A percentile compares a stretch with the other conserved stretches of the same genome.
Evolutionary conservation across 345 rosid genomes (phyloP).

Genomic region (Eucalyptus curtisii): DNA sequence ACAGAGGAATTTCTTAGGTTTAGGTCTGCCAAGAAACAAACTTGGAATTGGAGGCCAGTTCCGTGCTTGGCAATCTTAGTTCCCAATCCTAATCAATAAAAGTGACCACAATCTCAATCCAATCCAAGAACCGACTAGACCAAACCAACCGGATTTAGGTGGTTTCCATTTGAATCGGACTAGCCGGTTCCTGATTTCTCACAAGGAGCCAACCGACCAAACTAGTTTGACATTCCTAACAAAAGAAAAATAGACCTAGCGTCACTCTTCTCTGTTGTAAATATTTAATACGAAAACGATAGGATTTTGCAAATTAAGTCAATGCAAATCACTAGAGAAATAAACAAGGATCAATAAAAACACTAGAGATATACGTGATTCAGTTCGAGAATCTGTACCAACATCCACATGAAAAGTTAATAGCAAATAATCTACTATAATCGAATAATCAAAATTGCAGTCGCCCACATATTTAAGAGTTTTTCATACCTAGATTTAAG

Average conservation of each 20-base stretch:
- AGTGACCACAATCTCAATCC: neutral
- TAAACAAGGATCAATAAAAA: rapidly evolving
- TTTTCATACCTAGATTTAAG: too few species aligned
- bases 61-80: neutral
- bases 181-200: rapidly evolving
- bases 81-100: neutral
- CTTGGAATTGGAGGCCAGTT: neutral
- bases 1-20: neutral
- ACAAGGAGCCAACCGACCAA: too few species aligned
- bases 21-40: neutral
- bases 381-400: rapidly evolving
- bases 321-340: too few species aligned
- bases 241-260: too few species aligned
- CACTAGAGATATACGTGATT: rapidly evolving
- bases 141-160: neutral
- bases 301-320: rapidly evolving
- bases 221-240: too few species aligned
- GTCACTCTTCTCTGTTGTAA: too few species aligned
- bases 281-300: too few species aligned
- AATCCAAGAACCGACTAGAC: rapidly evolving
- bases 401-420: too few species aligned
- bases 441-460: rapidly evolving
- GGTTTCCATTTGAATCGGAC: too few species aligned
- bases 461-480: too few species aligned
- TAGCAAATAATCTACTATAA: rapidly evolving